Evolutionary conservation across 2,329 filamentous ascomycete species (phyloP).

Genomic region (Colletotrichum eleusines): DNA sequence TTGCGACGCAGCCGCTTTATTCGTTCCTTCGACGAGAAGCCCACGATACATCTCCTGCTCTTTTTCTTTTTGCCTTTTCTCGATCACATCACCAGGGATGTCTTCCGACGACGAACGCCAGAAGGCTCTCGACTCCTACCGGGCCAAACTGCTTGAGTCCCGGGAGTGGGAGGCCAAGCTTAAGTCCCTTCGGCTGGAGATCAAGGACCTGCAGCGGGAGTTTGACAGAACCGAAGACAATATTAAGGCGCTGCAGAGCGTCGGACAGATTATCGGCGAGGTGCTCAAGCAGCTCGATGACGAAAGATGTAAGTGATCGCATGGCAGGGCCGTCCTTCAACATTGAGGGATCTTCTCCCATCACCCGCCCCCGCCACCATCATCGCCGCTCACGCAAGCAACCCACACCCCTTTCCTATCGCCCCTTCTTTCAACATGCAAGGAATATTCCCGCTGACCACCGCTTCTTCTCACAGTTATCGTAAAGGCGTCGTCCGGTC

Average conservation of each 20-base stretch:
- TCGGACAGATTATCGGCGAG: slow-evolving; percentile 99
- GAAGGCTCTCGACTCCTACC: slow-evolving; percentile 82
- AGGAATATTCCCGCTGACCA: slow-evolving; percentile 2
- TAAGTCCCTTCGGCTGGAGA: slow-evolving; percentile 92
- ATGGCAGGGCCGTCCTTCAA: slow-evolving; percentile 7
- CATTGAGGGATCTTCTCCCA: neutral
- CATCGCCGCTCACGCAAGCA: neutral
- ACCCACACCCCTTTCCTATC: too few relatives aligned
- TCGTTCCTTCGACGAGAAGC: slow-evolving; percentile 9
- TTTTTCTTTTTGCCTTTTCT: neutral
- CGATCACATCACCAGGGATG: slow-evolving; percentile 52
- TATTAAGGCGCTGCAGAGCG: slow-evolving; percentile 98
- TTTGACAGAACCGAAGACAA: slow-evolving; percentile 98
- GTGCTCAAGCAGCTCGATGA: slow-evolving; percentile 99
- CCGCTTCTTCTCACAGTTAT: slow-evolving; percentile 75
- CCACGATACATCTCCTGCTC: neutral
- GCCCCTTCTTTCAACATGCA: neutral
- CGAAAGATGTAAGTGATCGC: slow-evolving; percentile 83
- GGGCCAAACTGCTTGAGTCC: slow-evolving; percentile 88
- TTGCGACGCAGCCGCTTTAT: neutral
- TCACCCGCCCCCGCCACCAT: neutral
- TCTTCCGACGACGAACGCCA: slow-evolving; percentile 70
- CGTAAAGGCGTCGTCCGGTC: slow-evolving; percentile 97
- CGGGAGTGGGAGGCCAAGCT: slow-evolving; percentile 99
- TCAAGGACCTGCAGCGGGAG: slow-evolving; percentile 94